Evolutionary conservation across 805 yeast genomes (phyloP), one percentile per base, ranked within the genome.

Genomic region (Suhomyces sp.): DNA sequence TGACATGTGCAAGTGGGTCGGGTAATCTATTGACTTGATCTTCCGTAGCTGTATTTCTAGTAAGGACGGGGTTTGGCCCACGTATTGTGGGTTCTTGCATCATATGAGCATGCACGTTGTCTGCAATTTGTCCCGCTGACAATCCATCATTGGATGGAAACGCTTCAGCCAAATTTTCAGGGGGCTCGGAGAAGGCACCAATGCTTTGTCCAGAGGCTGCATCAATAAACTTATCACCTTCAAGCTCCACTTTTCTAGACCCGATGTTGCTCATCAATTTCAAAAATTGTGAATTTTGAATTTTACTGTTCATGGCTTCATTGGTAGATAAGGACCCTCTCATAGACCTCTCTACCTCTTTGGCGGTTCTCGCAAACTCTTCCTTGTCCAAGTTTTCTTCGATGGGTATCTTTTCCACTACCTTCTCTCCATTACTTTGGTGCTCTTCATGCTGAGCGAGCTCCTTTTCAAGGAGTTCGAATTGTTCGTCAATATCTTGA

Each of bases 1-100:
- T 51, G 15, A 68, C 57, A 40, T 68, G 74, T 4, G 71, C 68
- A 30, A 68, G 49, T 1, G 74, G 74, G 34, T 68, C 74, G 1
- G 74, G 72, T 20, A 66, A 51, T 29, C 54, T 65, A 39, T 51
- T 51, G 8, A 25, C 30, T 26, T 26, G 29, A 14, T 26, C 29
- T 13, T 26, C n/a, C n/a, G n/a, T n/a, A n/a, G n/a, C n/a, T n/a
- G n/a, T n/a, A n/a, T n/a, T n/a, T n/a, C n/a, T n/a, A n/a, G n/a
- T n/a, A n/a, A n/a, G n/a, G n/a, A n/a, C n/a, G n/a, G n/a, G n/a
- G n/a, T n/a, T n/a, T n/a, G n/a, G n/a, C n/a, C n/a, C n/a, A n/a
- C n/a, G n/a, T n/a, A n/a, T n/a, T n/a, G n/a, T n/a, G n/a, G n/a
- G n/a, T n/a, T n/a, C n/a, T n/a, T n/a, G n/a, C n/a, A n/a, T n/a